Conservation (phyloP, 2,329 filamentous ascomycete species). For the Cladophialophora chaetospira region DNA sequence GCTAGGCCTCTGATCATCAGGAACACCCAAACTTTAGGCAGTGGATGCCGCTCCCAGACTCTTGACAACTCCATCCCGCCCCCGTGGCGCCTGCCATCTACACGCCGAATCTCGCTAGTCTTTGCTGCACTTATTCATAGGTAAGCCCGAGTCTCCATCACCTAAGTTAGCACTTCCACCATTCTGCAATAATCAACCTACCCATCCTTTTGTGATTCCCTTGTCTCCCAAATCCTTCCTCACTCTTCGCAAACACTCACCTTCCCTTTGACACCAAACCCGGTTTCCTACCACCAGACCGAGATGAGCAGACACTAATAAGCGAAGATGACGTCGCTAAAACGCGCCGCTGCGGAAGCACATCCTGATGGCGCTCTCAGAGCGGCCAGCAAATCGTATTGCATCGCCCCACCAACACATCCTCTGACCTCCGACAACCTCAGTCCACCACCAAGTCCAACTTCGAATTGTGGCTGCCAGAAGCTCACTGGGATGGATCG, state of each 20-base stretch:
- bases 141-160: background rate
- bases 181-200: background rate
- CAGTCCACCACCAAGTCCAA: conserved; percentile 21
- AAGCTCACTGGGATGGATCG: conserved; percentile 28
- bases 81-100: background rate
- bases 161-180: background rate
- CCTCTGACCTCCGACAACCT: conserved; percentile 19
- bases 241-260: background rate
- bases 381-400: conserved; percentile 14
- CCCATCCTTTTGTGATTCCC: background rate
- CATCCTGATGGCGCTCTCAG: conserved; percentile 16
- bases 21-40: background rate
- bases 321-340: conserved; percentile 24
- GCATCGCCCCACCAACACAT: conserved; percentile 14
- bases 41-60: background rate
- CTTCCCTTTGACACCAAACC: background rate
- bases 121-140: background rate
- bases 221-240: background rate
- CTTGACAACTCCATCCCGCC: conserved; percentile 4
- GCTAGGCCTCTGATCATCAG: background rate
- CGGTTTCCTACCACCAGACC: background rate
- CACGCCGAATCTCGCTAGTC: conserved; percentile 6
- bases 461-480: conserved; percentile 7
- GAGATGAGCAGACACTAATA: conserved; percentile 12
- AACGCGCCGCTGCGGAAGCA: conserved; percentile 21